phyloP scores from a whole-genome alignment of 805 yeast genomes.

The Ogataea pini region DNA sequence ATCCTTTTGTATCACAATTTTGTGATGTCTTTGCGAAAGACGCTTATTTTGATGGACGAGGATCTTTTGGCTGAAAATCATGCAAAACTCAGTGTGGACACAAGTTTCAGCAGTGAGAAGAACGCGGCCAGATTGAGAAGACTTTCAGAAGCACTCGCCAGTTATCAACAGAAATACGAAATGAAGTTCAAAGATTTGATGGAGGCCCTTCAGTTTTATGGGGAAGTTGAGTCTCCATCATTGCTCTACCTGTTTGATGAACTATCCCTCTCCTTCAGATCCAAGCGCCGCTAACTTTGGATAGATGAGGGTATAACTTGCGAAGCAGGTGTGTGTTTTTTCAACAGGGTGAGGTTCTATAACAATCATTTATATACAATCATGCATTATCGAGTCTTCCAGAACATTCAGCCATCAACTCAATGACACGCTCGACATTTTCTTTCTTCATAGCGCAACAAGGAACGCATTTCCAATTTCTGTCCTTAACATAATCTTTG shows the following conservation, averaged over 20 bases:
- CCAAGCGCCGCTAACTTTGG: neutral
- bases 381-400: slow-evolving; percentile 25
- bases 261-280: slow-evolving; percentile 35
- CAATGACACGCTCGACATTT: slow-evolving; percentile 69
- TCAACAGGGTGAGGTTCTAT: too few species aligned
- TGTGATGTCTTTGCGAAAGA: slow-evolving; percentile 53
- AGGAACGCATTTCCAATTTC: slow-evolving; percentile 73
- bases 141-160: slow-evolving; percentile 42
- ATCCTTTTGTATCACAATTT: slow-evolving; percentile 51
- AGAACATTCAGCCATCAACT: slow-evolving; percentile 68
- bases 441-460: slow-evolving; percentile 77
- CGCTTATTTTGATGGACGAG: slow-evolving; percentile 49
- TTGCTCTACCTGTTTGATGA: slow-evolving; percentile 45
- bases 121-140: slow-evolving; percentile 43
- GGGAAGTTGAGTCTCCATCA: slow-evolving; percentile 51
- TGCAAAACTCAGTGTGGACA: slow-evolving; percentile 38
- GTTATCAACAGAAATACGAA: slow-evolving; percentile 46
- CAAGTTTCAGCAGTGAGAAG: slow-evolving; percentile 40
- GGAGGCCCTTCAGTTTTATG: slow-evolving; percentile 46
- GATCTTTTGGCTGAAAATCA: slow-evolving; percentile 44
- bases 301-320: too few species aligned
- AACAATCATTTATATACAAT: slow-evolving; percentile 5
- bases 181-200: slow-evolving; percentile 47
- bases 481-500: slow-evolving; percentile 42
- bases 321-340: too few species aligned